Evolutionary conservation across 225 moss, liverwort and hornwort species (phyloP).

Genomic region (Straminergon stramineum): DNA sequence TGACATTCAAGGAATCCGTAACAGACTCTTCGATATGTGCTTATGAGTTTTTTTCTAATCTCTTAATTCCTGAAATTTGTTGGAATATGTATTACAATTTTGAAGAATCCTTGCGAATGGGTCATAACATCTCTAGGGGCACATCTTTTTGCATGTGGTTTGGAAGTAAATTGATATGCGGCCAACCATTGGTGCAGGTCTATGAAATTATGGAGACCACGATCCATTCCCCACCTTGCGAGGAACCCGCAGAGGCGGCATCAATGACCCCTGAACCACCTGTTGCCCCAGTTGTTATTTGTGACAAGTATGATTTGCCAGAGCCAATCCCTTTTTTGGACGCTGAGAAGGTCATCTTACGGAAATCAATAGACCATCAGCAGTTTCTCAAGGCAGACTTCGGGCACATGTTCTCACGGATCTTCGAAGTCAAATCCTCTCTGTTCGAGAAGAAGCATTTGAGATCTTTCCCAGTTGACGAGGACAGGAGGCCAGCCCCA

Average conservation of each 20-base stretch:
- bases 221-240: conserved; percentile 44
- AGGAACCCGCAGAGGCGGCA: conserved; percentile 10
- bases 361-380: conserved; percentile 20
- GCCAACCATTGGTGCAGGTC: conserved; percentile 28
- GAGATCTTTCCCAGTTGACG: conserved; percentile 14
- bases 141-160: not conserved
- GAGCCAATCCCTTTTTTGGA: conserved; percentile 36
- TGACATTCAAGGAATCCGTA: not conserved
- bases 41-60: not conserved
- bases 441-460: conserved; percentile 51
- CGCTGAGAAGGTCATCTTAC: conserved; percentile 21
- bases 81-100: not conserved
- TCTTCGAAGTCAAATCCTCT: conserved; percentile 42
- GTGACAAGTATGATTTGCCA: conserved; percentile 14
- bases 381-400: conserved; percentile 40
- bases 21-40: not conserved
- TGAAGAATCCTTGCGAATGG: not conserved
- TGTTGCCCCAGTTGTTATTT: not conserved
- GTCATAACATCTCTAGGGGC: not conserved
- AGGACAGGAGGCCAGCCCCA: conserved; percentile 28
- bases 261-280: not conserved
- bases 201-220: conserved; percentile 80
- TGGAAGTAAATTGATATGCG: not conserved
- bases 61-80: not conserved
- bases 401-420: conserved; percentile 41